Evolutionary conservation across 805 yeast genomes (phyloP), one percentile per base, ranked within the genome.

Genomic region (Ascoidea rubescens): DNA sequence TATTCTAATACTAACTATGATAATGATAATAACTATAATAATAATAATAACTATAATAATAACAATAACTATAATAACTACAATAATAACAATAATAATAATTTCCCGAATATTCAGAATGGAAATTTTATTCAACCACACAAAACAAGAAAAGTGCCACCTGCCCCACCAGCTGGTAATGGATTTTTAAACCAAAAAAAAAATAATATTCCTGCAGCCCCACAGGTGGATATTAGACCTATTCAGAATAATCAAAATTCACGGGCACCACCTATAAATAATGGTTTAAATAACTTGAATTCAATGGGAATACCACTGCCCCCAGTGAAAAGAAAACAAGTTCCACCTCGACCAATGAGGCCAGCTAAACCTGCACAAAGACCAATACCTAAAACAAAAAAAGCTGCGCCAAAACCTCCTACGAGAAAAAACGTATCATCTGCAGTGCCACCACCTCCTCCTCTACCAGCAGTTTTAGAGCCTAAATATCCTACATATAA

Each of bases 401-500:
- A 62, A 31, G 64, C 71, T 3, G 68, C 67, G 30, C 71, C 71
- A 21, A 61, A 68, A 5, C 64, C 69, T 17, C 71, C 71, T 4
- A 58, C 62, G 6, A 49, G 48, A 44, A 46, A 43, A 32, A 14
- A 51, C 4, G 37, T 65, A 43, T 54, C 67, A 49, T 61, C 57
- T 31, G 61, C 59, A 42, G 58, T 37, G 10, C 52, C 49, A 44
- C 82, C 87, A 2, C 78, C 83, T 1, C 87, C 90, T 1, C 89
- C 96, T 5, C 89, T 89, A 1, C 80, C 84, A 1, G 73, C 82
- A 0, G 68, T 73, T 4, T 74, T 77, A 2, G 69, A 72, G 52
- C 85, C 89, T 1, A 73, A 81, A 51, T 78, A 71, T 62, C 96
- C 96, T 31, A 83, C 86, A 2, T 93, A 73, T 65, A 81, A 80